phyloP scores from a whole-genome alignment of 805 yeast genomes.

The Candida verbasci region DNA sequence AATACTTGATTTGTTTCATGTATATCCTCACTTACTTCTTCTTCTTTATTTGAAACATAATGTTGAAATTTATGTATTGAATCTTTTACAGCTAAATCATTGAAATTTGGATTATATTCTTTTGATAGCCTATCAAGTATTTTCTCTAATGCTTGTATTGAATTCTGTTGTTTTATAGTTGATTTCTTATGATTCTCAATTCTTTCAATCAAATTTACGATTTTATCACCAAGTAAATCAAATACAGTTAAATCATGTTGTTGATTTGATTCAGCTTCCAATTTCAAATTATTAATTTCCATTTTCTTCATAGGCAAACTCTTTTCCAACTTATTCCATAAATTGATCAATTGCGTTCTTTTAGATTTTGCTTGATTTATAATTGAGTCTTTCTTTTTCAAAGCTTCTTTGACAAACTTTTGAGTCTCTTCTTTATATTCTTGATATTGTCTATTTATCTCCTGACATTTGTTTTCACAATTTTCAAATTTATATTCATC shows the following conservation, averaged over 20 bases:
- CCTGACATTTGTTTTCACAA: constrained; percentile 56
- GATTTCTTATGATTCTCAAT: constrained; percentile 10
- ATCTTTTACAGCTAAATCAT: constrained; percentile 80
- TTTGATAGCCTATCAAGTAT: constrained; percentile 47
- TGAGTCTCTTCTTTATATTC: constrained; percentile 9
- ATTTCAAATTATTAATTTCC: constrained; percentile 3
- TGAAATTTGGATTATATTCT: constrained; percentile 77
- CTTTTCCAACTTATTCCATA: constrained; percentile 6
- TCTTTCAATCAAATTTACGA: constrained; percentile 9
- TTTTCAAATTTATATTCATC: constrained; percentile 57
- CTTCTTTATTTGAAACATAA: constrained; percentile 38
- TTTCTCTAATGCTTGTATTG: constrained; percentile 33
- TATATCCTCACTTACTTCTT: constrained; percentile 3
- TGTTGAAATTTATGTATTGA: constrained; percentile 56
- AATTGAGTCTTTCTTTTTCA: constrained; percentile 25
- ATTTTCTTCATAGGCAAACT: not conserved
- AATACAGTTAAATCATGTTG: constrained; percentile 11
- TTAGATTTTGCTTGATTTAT: constrained; percentile 15
- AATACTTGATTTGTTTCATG: constrained; percentile 13
- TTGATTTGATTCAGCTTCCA: constrained; percentile 6
- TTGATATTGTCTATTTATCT: constrained; percentile 40
- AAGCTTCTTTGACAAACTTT: constrained; percentile 19
- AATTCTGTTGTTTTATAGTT: constrained; percentile 11
- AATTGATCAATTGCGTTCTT: constrained; percentile 12
- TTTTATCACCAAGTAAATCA: constrained; percentile 14